Evolutionary conservation across 148 eudicot genomes (phyloP), one percentile per base, ranked within the genome.

Genomic region (Persicaria maculosa): DNA sequence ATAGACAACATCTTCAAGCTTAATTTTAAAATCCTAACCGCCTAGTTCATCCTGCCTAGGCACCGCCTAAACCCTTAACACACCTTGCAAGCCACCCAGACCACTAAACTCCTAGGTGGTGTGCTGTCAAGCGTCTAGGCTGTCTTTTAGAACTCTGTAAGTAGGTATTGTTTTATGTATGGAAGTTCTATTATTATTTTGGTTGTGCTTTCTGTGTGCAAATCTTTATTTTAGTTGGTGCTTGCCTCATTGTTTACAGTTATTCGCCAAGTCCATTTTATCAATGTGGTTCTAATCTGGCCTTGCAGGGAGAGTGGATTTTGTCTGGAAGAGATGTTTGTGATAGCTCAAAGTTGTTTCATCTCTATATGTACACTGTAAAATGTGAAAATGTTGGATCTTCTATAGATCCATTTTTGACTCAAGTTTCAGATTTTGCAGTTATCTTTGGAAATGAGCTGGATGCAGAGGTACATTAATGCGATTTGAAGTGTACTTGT

Each of bases 261-360:
- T 59, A 14, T 20, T 59, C 67, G 22, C 25, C 62, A 57, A 68
- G 46, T 65, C 73, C 62, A 59, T 50, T 75, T 65, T 53, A 48
- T n/a, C 40, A 31, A 54, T 47, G 5, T 80, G 64, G 65, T 80
- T 74, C 48, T n/a, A n/a, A n/a, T n/a, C n/a, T 79, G 69, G 64
- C 71, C 78, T 45, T 69, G 72, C 90, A 95, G 98, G 97, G 97
- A 78, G 92, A 95, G 12, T 95, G 98, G 98, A 92, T 95, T 72
- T 86, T 95, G 81, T 88, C 93, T 77, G 93, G 91, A 74, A 85
- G 83, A 77, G 86, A 83, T 74, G 70, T 64, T 74, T 78, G 86
- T 75, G 80, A 80, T 75, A 73, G 76, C 77, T 74, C 85, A 40
- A 88, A 90, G 80, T 31, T 78, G 67, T 77, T 86, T 87, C 87